Percentiles rank a stretch among this genome's conserved stretches.
Conservation (phyloP, 495 filamentous ascomycete species). For the Bombardia bombarda region DNA sequence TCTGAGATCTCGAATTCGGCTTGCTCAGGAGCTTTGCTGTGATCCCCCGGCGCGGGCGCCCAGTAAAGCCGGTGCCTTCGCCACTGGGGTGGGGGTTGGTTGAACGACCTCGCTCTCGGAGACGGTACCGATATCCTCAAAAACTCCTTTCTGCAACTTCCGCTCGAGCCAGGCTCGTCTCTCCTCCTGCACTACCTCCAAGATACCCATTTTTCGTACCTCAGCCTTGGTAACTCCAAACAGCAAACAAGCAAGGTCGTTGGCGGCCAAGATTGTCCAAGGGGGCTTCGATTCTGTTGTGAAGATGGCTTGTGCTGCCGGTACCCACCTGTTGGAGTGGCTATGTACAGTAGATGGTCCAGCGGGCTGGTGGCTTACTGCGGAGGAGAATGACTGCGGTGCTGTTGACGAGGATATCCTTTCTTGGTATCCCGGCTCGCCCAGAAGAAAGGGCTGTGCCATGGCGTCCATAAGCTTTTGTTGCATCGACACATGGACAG, state of each 20-base stretch:
- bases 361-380: conserved; percentile 20
- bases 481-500: conserved; percentile 60
- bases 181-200: conserved; percentile 89
- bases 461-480: conserved; percentile 82
- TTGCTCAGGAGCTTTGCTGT: conserved; percentile 83
- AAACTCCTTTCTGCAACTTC: conserved; percentile 55
- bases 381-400: conserved; percentile 30
- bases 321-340: conserved; percentile 83
- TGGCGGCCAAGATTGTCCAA: conserved; percentile 95
- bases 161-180: conserved; percentile 82
- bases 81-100: conserved; percentile 40
- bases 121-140: conserved; percentile 34
- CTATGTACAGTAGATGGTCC: conserved; percentile 54
- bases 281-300: conserved; percentile 80
- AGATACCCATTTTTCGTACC: conserved; percentile 86
- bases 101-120: conserved; percentile 36
- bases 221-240: conserved; percentile 94
- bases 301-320: conserved; percentile 92
- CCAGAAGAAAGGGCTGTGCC: conserved; percentile 68
- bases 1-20: conserved; percentile 62
- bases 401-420: conserved; percentile 30
- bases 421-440: conserved; percentile 41
- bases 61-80: conserved; percentile 41
- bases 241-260: conserved; percentile 90
- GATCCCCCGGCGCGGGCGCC: conserved; percentile 64